Conservation (phyloP, 192 early-diverging fungal species). For the Chytriomyces sp. region DNA sequence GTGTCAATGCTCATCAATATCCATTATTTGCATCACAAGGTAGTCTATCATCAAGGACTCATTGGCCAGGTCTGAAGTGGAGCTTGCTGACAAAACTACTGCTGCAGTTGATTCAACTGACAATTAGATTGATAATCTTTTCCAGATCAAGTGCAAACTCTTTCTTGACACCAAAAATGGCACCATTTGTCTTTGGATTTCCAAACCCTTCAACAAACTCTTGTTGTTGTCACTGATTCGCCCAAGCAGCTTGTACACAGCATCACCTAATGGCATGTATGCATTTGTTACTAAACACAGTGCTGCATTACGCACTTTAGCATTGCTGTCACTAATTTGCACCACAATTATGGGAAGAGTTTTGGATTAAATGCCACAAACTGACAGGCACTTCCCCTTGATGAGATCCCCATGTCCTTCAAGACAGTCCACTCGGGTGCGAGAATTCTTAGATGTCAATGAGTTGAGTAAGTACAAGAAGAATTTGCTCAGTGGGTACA, state of each 20-base stretch:
- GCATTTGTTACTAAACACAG: slow-evolving; percentile 73
- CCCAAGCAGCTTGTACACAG: slow-evolving; percentile 71
- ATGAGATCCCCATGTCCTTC: slow-evolving; percentile 76
- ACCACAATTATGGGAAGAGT: slow-evolving; percentile 70
- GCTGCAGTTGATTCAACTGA: background rate
- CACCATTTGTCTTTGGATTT: slow-evolving; percentile 6
- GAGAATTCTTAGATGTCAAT: slow-evolving; percentile 76
- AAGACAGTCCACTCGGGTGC: slow-evolving; percentile 76
- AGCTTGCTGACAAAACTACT: background rate
- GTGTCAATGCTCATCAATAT: slow-evolving; percentile 59
- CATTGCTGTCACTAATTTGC: slow-evolving; percentile 80
- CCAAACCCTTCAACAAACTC: slow-evolving; percentile 68
- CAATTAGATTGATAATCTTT: slow-evolving; percentile 3
- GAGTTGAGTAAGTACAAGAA: slow-evolving; percentile 74
- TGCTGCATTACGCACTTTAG: slow-evolving; percentile 77
- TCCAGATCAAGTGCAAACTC: slow-evolving; percentile 48
- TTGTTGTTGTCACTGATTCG: slow-evolving; percentile 79
- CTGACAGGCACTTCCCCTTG: slow-evolving; percentile 66
- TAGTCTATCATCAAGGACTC: slow-evolving; percentile 57
- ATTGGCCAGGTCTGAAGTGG: background rate
- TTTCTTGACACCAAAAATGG: slow-evolving; percentile 24
- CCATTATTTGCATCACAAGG: slow-evolving; percentile 70
- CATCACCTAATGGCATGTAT: slow-evolving; percentile 73
- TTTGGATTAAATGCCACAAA: slow-evolving; percentile 65
- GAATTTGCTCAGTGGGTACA: slow-evolving; percentile 80